phyloP scores from a whole-genome alignment of 1,284 basidiomycete genomes.

The Boletus hoseneyae region DNA sequence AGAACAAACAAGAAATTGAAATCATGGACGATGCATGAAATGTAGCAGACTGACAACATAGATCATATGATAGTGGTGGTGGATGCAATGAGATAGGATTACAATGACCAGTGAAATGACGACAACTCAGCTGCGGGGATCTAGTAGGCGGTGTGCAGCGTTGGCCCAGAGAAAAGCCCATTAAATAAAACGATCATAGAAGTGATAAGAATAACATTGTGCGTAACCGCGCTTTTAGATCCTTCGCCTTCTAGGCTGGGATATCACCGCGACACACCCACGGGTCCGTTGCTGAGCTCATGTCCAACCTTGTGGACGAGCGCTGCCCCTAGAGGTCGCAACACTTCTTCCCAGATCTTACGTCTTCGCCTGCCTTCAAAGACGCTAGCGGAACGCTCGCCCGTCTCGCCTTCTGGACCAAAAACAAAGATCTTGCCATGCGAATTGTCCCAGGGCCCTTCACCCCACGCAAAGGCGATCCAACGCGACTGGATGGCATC shows the following conservation, averaged over 20 bases:
- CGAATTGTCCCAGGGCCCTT: conserved; percentile 60
- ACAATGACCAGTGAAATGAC: neutral
- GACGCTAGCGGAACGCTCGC: conserved; percentile 41
- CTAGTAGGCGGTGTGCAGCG: neutral
- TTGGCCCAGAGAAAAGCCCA: conserved; percentile 3
- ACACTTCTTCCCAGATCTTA: conserved; percentile 56
- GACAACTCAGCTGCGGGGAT: neutral
- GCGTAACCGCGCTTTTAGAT: conserved; percentile 16
- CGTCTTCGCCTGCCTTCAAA: conserved; percentile 44
- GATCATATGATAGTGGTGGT: neutral
- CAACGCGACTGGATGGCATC: conserved; percentile 67
- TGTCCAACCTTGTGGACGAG: conserved; percentile 68
- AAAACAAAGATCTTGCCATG: conserved; percentile 65
- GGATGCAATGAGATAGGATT: neutral
- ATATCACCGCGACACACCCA: conserved; percentile 21
- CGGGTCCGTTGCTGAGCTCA: conserved; percentile 68
- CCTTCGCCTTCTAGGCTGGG: neutral
- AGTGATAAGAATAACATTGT: neutral
- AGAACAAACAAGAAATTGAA: too few species aligned
- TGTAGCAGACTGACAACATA: neutral
- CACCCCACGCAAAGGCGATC: conserved; percentile 70
- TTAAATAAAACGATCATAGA: conserved; percentile 7
- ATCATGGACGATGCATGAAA: neutral
- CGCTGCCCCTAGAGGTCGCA: conserved; percentile 61
- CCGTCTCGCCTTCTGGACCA: conserved; percentile 51